Evolutionary conservation across 345 rosid genomes (phyloP), one percentile per base, ranked within the genome.

Genomic region (Dipteronia dyeriana): DNA sequence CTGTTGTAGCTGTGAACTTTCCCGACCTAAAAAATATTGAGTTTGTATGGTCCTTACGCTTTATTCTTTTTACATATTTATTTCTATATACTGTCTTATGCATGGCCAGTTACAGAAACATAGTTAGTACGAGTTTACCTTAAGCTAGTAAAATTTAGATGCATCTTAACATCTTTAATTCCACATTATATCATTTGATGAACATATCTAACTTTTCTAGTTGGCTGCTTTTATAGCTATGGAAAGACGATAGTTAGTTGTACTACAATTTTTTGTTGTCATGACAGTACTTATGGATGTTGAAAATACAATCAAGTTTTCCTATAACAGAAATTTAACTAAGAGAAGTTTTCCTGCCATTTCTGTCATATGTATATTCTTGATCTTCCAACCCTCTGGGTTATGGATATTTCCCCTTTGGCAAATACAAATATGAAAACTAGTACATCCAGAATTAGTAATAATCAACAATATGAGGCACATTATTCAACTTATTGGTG

Each of bases 1-100:
- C 98, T 74, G 95, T 92, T 78, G 92, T 87, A 17, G 97, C 98
- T 53, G 90, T 91, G 80, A 94, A 94, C 90, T 94, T 94, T 77
- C 92, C 98, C 66, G 98, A 94, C 89, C 85, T 94, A 20, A 90
- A 84, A 82, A 91, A 91, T 74, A 85, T 94, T 20, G 98, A 94
- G 85, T 94, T 90, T 71, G 98, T 94, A 90, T 16, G 97, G 79
- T 71, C 79, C 83, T 77, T 71, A 29, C 57, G 68, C 69, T 70
- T 65, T 25, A 10, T 45, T 74, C 12, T 47, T 75, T 68, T 65
- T 62, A 20, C 67, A 3, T 39, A 25, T 69, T 69, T 57, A 68
- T 53, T 54, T 51, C 3, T 22, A 17, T 47, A 71, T 38, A 71
- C n/a, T 20, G 34, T 43, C 9, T n/a, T 51, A 41, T 68, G 71